Percentiles rank a stretch among this genome's conserved stretches.
phyloP scores from a whole-genome alignment of 176 grass and related monocot genomes.

The Cenchrus fungigraminus region DNA sequence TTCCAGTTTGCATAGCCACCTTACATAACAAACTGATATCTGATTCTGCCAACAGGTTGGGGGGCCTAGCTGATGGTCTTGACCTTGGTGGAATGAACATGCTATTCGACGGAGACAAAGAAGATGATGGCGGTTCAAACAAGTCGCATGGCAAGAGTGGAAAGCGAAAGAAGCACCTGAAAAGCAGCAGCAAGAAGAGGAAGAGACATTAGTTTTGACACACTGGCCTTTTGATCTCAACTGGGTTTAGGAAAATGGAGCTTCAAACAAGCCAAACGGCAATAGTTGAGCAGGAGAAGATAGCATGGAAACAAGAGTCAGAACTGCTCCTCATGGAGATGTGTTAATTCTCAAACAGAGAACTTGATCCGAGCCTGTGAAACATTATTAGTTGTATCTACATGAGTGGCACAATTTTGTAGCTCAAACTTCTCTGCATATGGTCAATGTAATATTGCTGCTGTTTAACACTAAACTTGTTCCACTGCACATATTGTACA shows the following conservation, averaged over 20 bases:
- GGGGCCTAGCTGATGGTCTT: constrained; percentile 42
- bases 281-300: constrained; percentile 19
- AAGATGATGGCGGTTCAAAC: constrained; percentile 14
- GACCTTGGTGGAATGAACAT: constrained; percentile 54
- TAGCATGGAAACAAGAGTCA: constrained; percentile 26
- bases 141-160: constrained; percentile 13
- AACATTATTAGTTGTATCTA: neutral
- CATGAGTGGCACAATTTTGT: neutral
- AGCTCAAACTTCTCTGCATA: no score
- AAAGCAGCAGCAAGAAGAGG: constrained; percentile 44
- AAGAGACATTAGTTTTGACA: constrained; percentile 37
- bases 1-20: neutral
- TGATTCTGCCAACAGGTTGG: constrained; percentile 40
- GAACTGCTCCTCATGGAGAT: neutral
- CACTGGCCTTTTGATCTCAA: neutral
- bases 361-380: neutral
- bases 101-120: constrained; percentile 43
- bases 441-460: no score
- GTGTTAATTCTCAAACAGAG: neutral
- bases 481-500: no score
- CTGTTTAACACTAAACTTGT: no score
- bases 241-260: neutral
- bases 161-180: constrained; percentile 35
- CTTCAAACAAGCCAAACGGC: neutral
- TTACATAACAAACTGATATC: neutral